phyloP scores from a whole-genome alignment of 768 basidiomycete genomes.

The Mycena leptocephala region DNA sequence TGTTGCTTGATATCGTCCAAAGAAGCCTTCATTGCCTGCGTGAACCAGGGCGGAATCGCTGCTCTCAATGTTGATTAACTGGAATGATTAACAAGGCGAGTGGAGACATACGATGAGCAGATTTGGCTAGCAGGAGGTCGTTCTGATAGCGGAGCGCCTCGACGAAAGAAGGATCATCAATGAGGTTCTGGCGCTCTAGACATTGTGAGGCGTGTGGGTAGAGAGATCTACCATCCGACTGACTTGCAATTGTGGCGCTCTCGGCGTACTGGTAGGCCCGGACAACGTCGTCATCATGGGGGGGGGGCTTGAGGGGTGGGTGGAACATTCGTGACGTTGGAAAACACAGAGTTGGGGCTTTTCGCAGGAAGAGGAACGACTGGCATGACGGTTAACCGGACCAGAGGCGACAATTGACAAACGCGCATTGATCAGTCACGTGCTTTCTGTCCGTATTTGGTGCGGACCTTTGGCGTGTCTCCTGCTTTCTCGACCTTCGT shows the following conservation, averaged over 20 bases:
- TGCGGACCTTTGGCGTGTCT: too few relatives aligned
- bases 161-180: not conserved
- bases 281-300: not conserved
- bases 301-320: not conserved
- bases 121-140: not conserved
- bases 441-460: too few relatives aligned
- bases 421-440: too few relatives aligned
- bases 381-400: not conserved
- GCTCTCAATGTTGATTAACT: constrained; percentile 2
- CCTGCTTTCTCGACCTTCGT: too few relatives aligned
- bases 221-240: not conserved
- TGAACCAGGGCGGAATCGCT: not conserved
- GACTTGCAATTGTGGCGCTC: not conserved
- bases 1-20: not conserved
- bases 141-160: not conserved
- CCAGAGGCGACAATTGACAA: too few relatives aligned
- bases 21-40: not conserved
- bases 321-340: not conserved
- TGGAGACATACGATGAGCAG: not conserved
- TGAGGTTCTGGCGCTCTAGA: not conserved
- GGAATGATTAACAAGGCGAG: not conserved
- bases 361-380: not conserved
- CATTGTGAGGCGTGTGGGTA: not conserved
- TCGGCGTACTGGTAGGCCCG: not conserved
- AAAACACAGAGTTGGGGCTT: not conserved